Evolutionary conservation across 108 stramenopile genomes (phyloP).

Genomic region (Tribonema minus): DNA sequence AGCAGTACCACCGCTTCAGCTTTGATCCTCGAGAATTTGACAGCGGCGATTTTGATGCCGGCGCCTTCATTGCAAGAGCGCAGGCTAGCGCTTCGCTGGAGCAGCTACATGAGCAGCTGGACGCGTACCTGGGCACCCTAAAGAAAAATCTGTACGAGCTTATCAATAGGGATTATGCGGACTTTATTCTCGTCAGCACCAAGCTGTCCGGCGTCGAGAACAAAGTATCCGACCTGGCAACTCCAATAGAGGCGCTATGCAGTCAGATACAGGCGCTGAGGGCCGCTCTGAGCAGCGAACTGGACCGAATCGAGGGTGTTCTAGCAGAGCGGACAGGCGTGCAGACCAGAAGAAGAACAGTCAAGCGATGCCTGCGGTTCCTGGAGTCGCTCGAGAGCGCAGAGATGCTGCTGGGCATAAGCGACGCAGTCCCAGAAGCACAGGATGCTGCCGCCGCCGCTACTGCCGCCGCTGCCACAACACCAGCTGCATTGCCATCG

Average conservation of each 20-base stretch:
- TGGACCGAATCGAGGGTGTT: background rate
- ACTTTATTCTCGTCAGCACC: conserved; percentile 47
- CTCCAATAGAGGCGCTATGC: conserved; percentile 2
- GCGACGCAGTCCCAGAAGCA: background rate
- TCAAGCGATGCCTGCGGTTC: conserved; percentile 21
- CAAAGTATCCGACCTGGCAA: conserved; percentile 6
- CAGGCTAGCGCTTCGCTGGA: conserved; percentile 8
- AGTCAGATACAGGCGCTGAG: background rate
- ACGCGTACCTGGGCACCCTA: conserved; percentile 7
- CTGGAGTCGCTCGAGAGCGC: conserved; percentile 21
- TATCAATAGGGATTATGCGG: conserved; percentile 56
- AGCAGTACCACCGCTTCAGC: background rate
- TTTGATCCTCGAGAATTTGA: background rate
- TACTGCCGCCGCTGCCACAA: background rate
- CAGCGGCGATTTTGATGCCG: conserved; percentile 3
- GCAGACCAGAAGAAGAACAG: background rate
- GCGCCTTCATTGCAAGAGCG: conserved; percentile 3
- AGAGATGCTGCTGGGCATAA: conserved; percentile 12
- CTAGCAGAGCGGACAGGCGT: conserved; percentile 11
- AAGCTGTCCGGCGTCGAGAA: conserved; percentile 42
- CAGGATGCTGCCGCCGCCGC: conserved; percentile 2
- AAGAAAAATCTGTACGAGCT: conserved; percentile 52
- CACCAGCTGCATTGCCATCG: background rate
- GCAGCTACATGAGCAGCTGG: conserved; percentile 12
- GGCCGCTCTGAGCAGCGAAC: background rate